Evolutionary conservation across 345 rosid species (phyloP).

Genomic region (Arabis alpina): DNA sequence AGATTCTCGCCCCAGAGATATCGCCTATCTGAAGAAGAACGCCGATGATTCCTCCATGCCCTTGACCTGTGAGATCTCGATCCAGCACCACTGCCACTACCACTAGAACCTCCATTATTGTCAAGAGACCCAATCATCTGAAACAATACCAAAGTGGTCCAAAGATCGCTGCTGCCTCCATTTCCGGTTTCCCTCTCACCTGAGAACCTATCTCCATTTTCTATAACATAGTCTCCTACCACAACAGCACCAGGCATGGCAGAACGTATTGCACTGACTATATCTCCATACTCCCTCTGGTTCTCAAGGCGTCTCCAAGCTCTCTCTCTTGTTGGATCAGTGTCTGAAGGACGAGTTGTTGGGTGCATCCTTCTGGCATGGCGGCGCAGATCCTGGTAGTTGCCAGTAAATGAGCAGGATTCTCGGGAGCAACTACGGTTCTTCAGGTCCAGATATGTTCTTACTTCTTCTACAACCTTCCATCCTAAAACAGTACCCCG

Average conservation of each 20-base stretch:
- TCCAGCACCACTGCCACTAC: slow-evolving; percentile 50
- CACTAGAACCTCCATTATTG: slow-evolving; percentile 45
- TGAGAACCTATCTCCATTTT: slow-evolving; percentile 73
- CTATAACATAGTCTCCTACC: slow-evolving; percentile 92
- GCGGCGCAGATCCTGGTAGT: slow-evolving; percentile 81
- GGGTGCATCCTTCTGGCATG: slow-evolving; percentile 93
- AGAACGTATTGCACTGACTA: slow-evolving; percentile 81
- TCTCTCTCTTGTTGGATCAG: slow-evolving; percentile 83
- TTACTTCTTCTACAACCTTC: slow-evolving; percentile 75
- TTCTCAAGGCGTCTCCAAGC: slow-evolving; percentile 89
- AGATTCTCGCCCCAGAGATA: slow-evolving; percentile 94
- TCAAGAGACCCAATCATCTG: slow-evolving; percentile 85
- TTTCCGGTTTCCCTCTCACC: slow-evolving; percentile 58
- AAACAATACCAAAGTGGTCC: slow-evolving; percentile 74
- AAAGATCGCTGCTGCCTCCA: slow-evolving; percentile 57
- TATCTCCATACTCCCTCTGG: slow-evolving; percentile 80
- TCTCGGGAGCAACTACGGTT: slow-evolving; percentile 84
- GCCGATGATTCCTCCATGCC: slow-evolving; percentile 78
- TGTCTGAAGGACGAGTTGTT: slow-evolving; percentile 70
- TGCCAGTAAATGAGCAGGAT: slow-evolving; percentile 70
- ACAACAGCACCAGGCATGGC: slow-evolving; percentile 94
- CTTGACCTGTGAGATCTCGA: slow-evolving; percentile 66
- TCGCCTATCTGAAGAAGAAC: slow-evolving; percentile 66
- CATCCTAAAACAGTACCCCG: slow-evolving; percentile 72
- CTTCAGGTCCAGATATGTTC: slow-evolving; percentile 78